Base-by-base conservation (phyloP, 1,139 yeast genomes). In the Meyerozyma carpophila region DNA sequence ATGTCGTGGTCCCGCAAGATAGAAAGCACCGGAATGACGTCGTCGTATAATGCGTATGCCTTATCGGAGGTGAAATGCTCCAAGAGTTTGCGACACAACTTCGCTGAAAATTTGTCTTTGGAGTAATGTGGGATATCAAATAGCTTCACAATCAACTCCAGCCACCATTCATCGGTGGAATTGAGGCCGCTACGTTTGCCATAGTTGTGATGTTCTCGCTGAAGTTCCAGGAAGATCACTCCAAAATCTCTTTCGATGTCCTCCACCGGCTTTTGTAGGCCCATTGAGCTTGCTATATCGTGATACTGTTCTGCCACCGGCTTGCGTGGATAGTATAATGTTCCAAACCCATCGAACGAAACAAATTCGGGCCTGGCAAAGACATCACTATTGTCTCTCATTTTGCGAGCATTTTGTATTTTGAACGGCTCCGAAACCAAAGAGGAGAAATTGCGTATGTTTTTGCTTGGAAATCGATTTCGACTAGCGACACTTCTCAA, bases 311-410 rank as follows among this genome's bases (percentile, higher is more conserved):
- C 61, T 36, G 75, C 60, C 0, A 83, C 75, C 0, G 85, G 78
- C 20, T 61, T 62, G n/a, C 64, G 66, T 1, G 89, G 85, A 0
- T 75, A 65, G 55, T 81, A 82, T 8, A 84, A 58, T 0, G 90
- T 83, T 38, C 81, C 82, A 60, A 81, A 83, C 0, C 82, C 84
- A 61, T 84, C 91, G 47, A 84, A 73, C 1, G 89, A 79, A 0
- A 84, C 61, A 11, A 82, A 57, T 36, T 65, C 66, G 2, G 87
- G 86, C 36, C 56, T 60, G 25, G 70, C 62, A 45, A 70, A 71
- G 37, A 45, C 45, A 36, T 56, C 46, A 20, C 53, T 50, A 4
- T 73, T 58, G 37, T 68, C 72, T 44, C 71, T 52, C 31, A 66
- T 56, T 43, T 51, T 59, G 32, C 60, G 50, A 8, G 58, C 50